Evolutionary conservation across 306 rosid species (phyloP), one percentile per base, ranked within the genome.

Genomic region (Ammopiptanthus mongolicus): DNA sequence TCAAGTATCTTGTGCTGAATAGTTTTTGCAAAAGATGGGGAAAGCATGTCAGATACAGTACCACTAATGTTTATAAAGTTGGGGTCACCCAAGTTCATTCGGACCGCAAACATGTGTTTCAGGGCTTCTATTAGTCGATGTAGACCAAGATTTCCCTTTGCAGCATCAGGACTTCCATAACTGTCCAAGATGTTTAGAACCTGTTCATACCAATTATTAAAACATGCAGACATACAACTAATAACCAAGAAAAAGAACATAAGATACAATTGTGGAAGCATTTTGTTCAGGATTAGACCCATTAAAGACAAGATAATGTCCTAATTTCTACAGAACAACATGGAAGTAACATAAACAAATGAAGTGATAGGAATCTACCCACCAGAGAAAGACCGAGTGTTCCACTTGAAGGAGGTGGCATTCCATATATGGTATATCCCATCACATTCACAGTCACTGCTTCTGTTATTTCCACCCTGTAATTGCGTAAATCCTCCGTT

Each of bases 401-500:
- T 83, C 98, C 98, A 73, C 93, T 88, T 59, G 98, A 91, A 78
- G 97, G 98, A 69, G 95, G 97, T 3, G 97, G 97, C 97, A 95
- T 95, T 85, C 97, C 98, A 62, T 82, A 39, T 46, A 95, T 33
- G 31, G 89, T 87, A 84, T 88, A 87, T 64, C 95, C 96, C 93
- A 82, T 82, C 55, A 73, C 87, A 75, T 91, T 70, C 12, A 68
- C 84, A 37, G 86, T 73, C 86, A 80, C 19, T 73, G 97, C 88
- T 77, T 88, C 89, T 7, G 81, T 87, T 65, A 86, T 77, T 29
- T 90, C 81, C 71, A 88, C 90, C 55, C 74, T 87, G 88, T 95
- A 95, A 73, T 75, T 88, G 69, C 82, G 82, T 57, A 95, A 81
- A 86, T 95, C 97, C 75, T 91, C 96, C 95, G 87, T 81, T 61